phyloP scores from a whole-genome alignment of 106 monocot genomes.

The Apostasia shenzhenica region DNA sequence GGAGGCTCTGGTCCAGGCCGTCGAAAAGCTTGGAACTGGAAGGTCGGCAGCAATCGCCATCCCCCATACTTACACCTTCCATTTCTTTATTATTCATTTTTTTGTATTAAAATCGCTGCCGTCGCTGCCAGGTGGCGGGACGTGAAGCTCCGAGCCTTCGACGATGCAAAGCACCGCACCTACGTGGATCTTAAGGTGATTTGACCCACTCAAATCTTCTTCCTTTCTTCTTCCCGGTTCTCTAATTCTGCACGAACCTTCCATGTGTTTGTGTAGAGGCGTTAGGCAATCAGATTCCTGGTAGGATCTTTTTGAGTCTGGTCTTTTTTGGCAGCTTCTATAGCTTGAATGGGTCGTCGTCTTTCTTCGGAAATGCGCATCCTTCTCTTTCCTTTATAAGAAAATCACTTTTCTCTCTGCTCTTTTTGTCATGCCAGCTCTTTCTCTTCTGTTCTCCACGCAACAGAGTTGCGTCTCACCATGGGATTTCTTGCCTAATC shows the following conservation, averaged over 20 bases:
- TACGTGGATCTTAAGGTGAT: slow-evolving; percentile 96
- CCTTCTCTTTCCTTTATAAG: not conserved
- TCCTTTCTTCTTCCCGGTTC: too few species aligned
- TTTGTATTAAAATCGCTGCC: not conserved
- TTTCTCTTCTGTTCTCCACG: too few species aligned
- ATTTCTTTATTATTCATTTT: not conserved
- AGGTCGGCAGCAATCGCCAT: slow-evolving; percentile 30
- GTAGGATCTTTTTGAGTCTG: not conserved
- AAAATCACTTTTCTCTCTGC: not conserved
- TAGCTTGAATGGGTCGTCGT: too few species aligned
- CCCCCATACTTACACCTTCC: not conserved
- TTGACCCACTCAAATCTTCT: not conserved
- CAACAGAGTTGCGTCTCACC: too few species aligned
- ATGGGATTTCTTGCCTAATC: too few species aligned
- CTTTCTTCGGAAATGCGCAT: too few species aligned
- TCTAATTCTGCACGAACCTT: not conserved
- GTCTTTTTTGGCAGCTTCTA: not conserved
- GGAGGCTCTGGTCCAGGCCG: slow-evolving; percentile 84
- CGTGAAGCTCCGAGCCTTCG: slow-evolving; percentile 86
- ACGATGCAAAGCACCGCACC: slow-evolving; percentile 82
- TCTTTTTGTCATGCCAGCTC: not conserved
- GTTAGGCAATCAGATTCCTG: not conserved
- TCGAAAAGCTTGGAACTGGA: slow-evolving; percentile 92
- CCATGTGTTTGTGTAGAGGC: slow-evolving; percentile 5
- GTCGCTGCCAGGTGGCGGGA: slow-evolving; percentile 81